Evolutionary conservation across 768 basidiomycete species (phyloP).

Genomic region (Calocera cornea): DNA sequence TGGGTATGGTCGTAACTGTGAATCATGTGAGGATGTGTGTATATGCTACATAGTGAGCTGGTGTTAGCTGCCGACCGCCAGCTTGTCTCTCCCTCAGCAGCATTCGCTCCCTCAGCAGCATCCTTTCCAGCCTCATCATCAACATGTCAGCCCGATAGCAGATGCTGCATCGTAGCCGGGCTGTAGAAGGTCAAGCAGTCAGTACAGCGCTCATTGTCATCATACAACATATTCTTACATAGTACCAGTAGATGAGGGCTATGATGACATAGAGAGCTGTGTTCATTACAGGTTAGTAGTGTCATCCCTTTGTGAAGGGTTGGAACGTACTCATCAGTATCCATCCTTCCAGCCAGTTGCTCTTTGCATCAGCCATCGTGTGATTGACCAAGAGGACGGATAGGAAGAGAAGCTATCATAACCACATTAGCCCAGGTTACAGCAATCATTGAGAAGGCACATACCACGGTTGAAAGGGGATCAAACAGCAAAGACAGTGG

Average conservation of each 20-base stretch:
- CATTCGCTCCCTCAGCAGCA: no score
- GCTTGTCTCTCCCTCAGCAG: background rate
- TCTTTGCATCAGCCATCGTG: conserved; percentile 66
- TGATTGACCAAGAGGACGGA: conserved; percentile 62
- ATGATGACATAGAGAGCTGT: conserved; percentile 49
- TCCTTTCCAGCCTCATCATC: background rate
- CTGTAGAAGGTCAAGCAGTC: background rate
- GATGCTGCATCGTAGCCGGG: background rate
- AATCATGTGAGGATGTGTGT: no score
- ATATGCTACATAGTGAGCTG: background rate
- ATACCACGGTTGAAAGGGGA: conserved; percentile 67
- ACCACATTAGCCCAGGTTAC: no score
- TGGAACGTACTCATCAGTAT: conserved; percentile 60
- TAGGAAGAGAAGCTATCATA: conserved; percentile 14
- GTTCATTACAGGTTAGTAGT: conserved; percentile 5
- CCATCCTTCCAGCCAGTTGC: conserved; percentile 74
- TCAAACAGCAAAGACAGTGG: conserved; percentile 73
- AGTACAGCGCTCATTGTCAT: background rate
- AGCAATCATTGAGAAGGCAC: no score
- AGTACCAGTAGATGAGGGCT: conserved; percentile 26
- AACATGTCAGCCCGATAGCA: background rate
- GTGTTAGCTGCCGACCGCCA: background rate
- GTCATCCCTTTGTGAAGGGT: no score
- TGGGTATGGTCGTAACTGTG: no score
- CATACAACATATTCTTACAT: background rate